Base-by-base conservation (phyloP, 192 early-diverging fungal genomes). In the Coemansia sp. region DNA sequence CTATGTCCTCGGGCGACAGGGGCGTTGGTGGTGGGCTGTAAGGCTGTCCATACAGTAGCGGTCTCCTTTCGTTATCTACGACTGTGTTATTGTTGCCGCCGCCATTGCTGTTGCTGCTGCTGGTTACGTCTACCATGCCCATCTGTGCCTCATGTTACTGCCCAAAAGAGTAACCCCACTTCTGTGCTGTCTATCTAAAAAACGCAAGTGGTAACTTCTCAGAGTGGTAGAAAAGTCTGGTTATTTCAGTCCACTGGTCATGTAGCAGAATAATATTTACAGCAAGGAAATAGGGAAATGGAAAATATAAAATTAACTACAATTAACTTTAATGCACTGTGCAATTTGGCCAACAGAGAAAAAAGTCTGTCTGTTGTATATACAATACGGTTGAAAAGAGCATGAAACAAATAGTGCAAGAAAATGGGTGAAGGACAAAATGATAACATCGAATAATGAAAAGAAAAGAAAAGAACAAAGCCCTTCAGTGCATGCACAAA, bases 21-120 rank as follows among this genome's bases (percentile, higher is more conserved):
- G 78, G 78, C 32, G 67, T 46, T 18, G 78, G 78, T 11, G 78
- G 78, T 15, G 78, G 78, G 19, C 78, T 68, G 43, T 80, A 80
- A 3, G 68, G 64, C 40, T 46, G 60, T 1, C 15, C 42, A 52
- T 66, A 66, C 37, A 65, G 45, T 19, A 74, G 69, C 19, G 67
- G 71, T 6, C 11, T 55, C 8, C 40, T 62, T 39, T 67, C 68
- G 62, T 68, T 49, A 52, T 59, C 37, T 41, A 59, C n/a, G 32
- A 12, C 2, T 3, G 12, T 18, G 36, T 13, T 18, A 12, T 26
- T 39, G 13, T 37, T 40, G 21, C 55, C 36, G 19, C 55, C 15
- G 16, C 13, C 12, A 39, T 59, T 18, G 13, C 54, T 39, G 13
- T 37, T 40, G 21, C 55, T 19, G 19, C 13, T 8, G 36, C 39